Evolutionary conservation across 805 yeast species (phyloP).

Genomic region (Millerago galiae): DNA sequence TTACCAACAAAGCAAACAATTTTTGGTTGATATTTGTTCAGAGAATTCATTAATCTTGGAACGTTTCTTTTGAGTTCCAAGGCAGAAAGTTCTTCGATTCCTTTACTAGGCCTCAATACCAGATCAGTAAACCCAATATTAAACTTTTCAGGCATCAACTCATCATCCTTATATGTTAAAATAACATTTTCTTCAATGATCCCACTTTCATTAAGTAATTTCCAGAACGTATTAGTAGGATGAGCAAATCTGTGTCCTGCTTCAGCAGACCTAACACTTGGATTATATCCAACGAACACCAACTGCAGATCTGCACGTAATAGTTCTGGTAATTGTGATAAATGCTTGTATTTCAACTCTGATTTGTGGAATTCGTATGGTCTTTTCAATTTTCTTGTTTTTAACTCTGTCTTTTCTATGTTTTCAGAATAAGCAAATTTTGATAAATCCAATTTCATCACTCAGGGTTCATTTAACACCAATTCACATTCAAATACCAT

Average conservation of each 20-base stretch:
- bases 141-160: conserved; percentile 29
- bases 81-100: conserved; percentile 45
- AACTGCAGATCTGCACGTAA: conserved; percentile 26
- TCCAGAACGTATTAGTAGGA: conserved; percentile 63
- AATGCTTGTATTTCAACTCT: neutral
- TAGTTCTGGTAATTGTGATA: conserved; percentile 20
- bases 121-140: conserved; percentile 68
- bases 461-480: neutral
- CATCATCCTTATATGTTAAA: conserved; percentile 31
- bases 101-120: conserved; percentile 55
- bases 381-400: neutral
- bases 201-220: conserved; percentile 46
- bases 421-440: neutral
- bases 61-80: conserved; percentile 52
- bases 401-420: neutral
- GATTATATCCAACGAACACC: conserved; percentile 68
- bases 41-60: conserved; percentile 41
- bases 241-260: conserved; percentile 72
- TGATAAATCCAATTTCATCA: neutral
- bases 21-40: conserved; percentile 33
- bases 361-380: neutral
- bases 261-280: conserved; percentile 55
- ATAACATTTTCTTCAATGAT: conserved; percentile 25
- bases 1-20: conserved; percentile 60
- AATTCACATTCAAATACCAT: too few species aligned